Base-by-base conservation (phyloP, 352 stramenopile species). In the Nothophytophthora sp. region DNA sequence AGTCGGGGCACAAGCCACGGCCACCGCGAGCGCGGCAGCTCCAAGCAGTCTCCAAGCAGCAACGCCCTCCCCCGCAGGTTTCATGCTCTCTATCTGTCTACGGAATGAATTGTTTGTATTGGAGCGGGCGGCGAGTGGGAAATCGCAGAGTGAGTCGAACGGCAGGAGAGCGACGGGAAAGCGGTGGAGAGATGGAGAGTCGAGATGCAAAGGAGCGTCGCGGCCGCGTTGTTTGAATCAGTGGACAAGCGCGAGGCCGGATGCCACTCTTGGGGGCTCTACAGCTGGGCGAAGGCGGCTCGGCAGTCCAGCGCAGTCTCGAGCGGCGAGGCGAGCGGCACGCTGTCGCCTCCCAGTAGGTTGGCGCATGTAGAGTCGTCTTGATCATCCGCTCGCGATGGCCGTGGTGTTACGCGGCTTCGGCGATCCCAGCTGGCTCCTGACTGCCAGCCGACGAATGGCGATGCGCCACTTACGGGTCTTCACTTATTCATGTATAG, bases 91-190 rank as follows among this genome's bases (percentile, higher is more conserved):
- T 32, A 39, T 63, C 19, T 42, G 10, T 45, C 46, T 15, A n/a
- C 40, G 18, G 44, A 23, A 38, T 29, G 30, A 44, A 50, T 68
- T 30, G 19, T 33, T 67, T n/a, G n/a, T n/a, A n/a, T n/a, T n/a
- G n/a, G n/a, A n/a, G n/a, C n/a, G n/a, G n/a, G n/a, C n/a, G n/a
- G n/a, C n/a, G n/a, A n/a, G n/a, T n/a, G n/a, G n/a, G 38, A 54
- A 69, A 65, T 65, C 40, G 38, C 58, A 65, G 49, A 73, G 45
- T 68, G 63, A 66, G 40, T n/a, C n/a, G n/a, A n/a, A n/a, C n/a
- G n/a, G n/a, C n/a, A n/a, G n/a, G n/a, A n/a, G n/a, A n/a, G n/a
- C n/a, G n/a, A n/a, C n/a, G n/a, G n/a, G n/a, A n/a, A n/a, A n/a
- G n/a, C n/a, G n/a, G n/a, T n/a, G n/a, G n/a, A n/a, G n/a, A n/a